These are phyloP conservation scores for Bretschneidera sinensis DNA, from an alignment of 345 rosid genomes.

Conservation along the genomic window DNA sequence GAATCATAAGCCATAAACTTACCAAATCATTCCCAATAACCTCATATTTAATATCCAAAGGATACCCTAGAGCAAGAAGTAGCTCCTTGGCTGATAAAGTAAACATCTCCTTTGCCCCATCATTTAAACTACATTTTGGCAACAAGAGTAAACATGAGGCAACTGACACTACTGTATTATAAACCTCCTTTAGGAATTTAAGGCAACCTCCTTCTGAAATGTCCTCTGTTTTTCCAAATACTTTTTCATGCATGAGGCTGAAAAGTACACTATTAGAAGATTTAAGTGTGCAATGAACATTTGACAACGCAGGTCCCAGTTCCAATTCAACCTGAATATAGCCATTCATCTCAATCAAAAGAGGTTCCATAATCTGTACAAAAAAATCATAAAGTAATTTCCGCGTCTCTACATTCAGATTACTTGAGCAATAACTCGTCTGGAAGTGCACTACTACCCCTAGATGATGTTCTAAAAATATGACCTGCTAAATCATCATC, in stretches of 20 bases:
- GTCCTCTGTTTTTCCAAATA: constrained; percentile 74
- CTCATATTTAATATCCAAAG: constrained; percentile 76
- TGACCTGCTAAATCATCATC: constrained; percentile 23
- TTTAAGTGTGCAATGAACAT: constrained; percentile 44
- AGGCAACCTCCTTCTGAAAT: constrained; percentile 69
- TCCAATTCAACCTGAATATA: constrained; percentile 36
- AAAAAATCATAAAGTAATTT: constrained; percentile 70
- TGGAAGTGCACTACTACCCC: constrained; percentile 25
- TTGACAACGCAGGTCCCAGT: constrained; percentile 29
- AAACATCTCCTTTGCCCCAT: constrained; percentile 30
- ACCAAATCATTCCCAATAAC: constrained; percentile 62
- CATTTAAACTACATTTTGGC: constrained; percentile 24
- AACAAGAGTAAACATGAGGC: constrained; percentile 35
- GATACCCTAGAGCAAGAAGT: constrained; percentile 45
- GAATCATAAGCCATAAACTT: constrained; percentile 57
- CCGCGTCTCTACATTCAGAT: constrained; percentile 53
- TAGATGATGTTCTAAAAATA: constrained; percentile 14
- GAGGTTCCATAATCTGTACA: constrained; percentile 80
- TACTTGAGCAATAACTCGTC: constrained; percentile 34
- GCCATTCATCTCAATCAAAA: constrained; percentile 49
- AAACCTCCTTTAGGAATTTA: constrained; percentile 62
- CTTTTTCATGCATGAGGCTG: constrained; percentile 41
- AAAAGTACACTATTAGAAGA: constrained; percentile 53
- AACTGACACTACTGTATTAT: constrained; percentile 42
- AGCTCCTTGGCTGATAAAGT: constrained; percentile 56